phyloP scores from a whole-genome alignment of 805 yeast species.

The Candida ascalaphidarum region DNA sequence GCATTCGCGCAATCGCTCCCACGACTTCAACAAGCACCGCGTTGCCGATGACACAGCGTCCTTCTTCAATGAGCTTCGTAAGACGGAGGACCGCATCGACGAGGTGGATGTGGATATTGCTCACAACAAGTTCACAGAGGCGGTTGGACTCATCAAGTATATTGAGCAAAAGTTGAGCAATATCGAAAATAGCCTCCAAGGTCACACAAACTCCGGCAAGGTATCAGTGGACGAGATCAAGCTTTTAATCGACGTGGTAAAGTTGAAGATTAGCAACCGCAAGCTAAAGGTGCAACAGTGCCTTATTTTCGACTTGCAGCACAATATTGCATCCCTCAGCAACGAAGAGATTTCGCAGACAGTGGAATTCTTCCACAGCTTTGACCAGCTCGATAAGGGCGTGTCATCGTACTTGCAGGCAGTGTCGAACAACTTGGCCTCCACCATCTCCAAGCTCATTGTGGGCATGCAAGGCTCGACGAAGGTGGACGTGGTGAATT shows the following conservation, averaged over 20 bases:
- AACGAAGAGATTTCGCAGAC: conserved; percentile 22
- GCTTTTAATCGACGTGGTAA: conserved; percentile 31
- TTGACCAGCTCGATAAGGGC: conserved; percentile 28
- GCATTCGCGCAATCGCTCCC: conserved; percentile 50
- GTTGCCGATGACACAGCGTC: conserved; percentile 15
- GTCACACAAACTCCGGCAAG: conserved; percentile 2
- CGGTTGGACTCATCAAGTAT: conserved; percentile 33
- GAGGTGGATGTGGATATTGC: conserved; percentile 63
- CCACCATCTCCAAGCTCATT: conserved; percentile 24
- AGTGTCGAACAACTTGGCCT: conserved; percentile 20
- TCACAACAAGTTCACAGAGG: conserved; percentile 43
- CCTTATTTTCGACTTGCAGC: conserved; percentile 31
- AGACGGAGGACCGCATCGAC: conserved; percentile 54
- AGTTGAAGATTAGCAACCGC: conserved; percentile 29
- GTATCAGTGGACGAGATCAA: conserved; percentile 15
- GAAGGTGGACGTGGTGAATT: conserved; percentile 32
- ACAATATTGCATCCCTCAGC: conserved; percentile 21
- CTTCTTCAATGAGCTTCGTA: conserved; percentile 38
- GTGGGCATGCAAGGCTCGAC: conserved; percentile 35
- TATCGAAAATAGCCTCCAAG: conserved; percentile 20
- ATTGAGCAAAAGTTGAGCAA: conserved; percentile 23
- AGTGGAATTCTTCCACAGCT: conserved; percentile 26
- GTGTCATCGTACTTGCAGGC: conserved; percentile 25
- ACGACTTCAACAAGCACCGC: conserved; percentile 26
- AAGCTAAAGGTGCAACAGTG: conserved; percentile 28